Conservation (phyloP, 208 protist species). For the Trypanosoma mega region DNA sequence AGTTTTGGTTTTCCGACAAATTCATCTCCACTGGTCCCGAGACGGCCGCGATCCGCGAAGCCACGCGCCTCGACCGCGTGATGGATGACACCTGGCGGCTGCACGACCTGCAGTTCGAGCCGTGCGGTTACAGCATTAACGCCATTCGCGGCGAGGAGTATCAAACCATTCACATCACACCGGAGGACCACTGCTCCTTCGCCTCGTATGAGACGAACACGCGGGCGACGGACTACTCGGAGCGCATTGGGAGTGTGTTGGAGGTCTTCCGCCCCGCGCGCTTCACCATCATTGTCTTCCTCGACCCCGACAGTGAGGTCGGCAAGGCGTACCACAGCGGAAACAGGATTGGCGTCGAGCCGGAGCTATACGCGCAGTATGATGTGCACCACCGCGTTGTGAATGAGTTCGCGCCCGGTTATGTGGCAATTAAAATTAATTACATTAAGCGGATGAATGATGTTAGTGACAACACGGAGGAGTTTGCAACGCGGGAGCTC, state of each 20-base stretch:
- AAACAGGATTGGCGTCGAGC: slow-evolving; percentile 71
- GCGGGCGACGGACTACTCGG: slow-evolving; percentile 55
- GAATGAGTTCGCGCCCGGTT: slow-evolving; percentile 81
- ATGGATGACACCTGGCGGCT: slow-evolving; percentile 76
- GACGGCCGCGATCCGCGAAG: slow-evolving; percentile 64
- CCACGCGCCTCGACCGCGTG: slow-evolving; percentile 69
- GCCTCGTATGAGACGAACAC: slow-evolving; percentile 95
- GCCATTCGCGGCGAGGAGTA: slow-evolving; percentile 85
- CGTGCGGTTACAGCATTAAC: slow-evolving; percentile 95
- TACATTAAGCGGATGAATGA: slow-evolving; percentile 41
- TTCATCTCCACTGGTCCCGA: slow-evolving; percentile 64
- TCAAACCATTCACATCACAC: slow-evolving; percentile 96
- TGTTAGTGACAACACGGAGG: background rate
- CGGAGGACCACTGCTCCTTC: slow-evolving; percentile 92
- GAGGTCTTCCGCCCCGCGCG: slow-evolving; percentile 75
- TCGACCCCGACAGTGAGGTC: slow-evolving; percentile 76
- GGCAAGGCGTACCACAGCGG: slow-evolving; percentile 60
- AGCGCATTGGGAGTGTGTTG: slow-evolving; percentile 60
- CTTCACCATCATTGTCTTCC: slow-evolving; percentile 86
- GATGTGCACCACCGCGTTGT: slow-evolving; percentile 63
- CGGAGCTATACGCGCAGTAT: slow-evolving; percentile 75
- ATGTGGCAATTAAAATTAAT: slow-evolving; percentile 86
- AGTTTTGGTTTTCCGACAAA: slow-evolving; percentile 80
- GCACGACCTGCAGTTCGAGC: slow-evolving; percentile 92
- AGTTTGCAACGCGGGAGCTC: too few relatives aligned